These are phyloP conservation scores for Alternaria panax DNA, from an alignment of 2,329 filamentous ascomycete species.

Conservation along the genomic window DNA sequence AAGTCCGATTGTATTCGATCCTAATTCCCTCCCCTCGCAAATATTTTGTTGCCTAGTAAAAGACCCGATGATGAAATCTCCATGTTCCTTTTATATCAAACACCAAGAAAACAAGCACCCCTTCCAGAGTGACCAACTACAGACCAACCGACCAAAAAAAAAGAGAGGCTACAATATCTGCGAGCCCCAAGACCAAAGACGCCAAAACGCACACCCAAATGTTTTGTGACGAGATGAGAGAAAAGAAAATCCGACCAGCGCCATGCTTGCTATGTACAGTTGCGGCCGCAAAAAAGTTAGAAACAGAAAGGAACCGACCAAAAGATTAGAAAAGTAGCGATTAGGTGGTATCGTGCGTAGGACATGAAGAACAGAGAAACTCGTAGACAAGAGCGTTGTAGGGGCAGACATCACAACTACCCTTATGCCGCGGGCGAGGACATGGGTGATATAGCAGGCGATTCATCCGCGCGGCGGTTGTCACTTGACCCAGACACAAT, in stretches of 20 bases:
- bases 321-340: conserved; percentile 2
- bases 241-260: neutral
- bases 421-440: conserved; percentile 18
- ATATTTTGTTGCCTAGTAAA: neutral
- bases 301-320: neutral
- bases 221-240: neutral
- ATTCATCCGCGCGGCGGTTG: conserved; percentile 5
- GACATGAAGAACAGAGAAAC: neutral
- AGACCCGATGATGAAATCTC: neutral
- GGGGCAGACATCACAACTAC: neutral
- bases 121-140: neutral
- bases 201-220: conserved; percentile 1
- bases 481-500: conserved; percentile 8
- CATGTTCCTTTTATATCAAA: neutral
- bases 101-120: neutral
- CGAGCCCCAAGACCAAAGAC: neutral
- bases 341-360: conserved; percentile 1
- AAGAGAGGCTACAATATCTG: too few relatives aligned
- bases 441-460: conserved; percentile 21
- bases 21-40: neutral
- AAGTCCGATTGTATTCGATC: neutral
- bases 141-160: too few relatives aligned
- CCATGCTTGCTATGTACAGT: conserved; percentile 8
- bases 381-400: neutral
- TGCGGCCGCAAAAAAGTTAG: neutral